Conservation (phyloP, 2,329 filamentous ascomycete genomes). For the Fusarium duplospermum region DNA sequence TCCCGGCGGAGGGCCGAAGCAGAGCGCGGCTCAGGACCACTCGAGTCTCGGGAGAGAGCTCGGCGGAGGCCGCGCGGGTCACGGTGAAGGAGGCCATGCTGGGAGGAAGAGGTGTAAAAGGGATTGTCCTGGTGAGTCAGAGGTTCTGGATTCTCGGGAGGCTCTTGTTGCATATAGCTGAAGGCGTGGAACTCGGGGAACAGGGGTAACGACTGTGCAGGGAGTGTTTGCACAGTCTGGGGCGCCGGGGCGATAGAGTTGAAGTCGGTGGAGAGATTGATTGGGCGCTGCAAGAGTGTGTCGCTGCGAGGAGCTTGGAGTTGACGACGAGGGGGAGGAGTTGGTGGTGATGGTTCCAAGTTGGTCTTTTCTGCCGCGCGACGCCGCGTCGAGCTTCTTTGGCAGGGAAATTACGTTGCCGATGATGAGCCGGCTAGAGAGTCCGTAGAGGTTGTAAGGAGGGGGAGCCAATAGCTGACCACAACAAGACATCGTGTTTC, state of each 20-base stretch:
- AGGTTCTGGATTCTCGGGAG: constrained; percentile 58
- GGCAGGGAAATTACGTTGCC: constrained; percentile 32
- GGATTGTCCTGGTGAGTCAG: constrained; percentile 53
- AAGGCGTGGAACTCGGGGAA: constrained; percentile 50
- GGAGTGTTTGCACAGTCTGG: constrained; percentile 63
- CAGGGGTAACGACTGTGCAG: constrained; percentile 62
- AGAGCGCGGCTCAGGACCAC: constrained; percentile 53
- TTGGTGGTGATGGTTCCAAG: constrained; percentile 34
- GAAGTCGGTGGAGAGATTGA: constrained; percentile 1
- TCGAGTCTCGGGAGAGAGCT: constrained; percentile 48
- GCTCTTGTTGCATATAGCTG: constrained; percentile 75
- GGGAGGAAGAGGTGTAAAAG: constrained; percentile 52
- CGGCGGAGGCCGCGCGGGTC: constrained; percentile 54
- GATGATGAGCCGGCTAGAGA: constrained; percentile 44
- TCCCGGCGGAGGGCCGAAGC: constrained; percentile 43
- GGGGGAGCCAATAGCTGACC: constrained; percentile 25
- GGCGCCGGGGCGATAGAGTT: constrained; percentile 20
- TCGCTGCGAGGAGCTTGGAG: constrained; percentile 30
- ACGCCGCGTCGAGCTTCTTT: constrained; percentile 34
- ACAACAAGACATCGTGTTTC: constrained; percentile 30
- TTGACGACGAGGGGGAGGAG: constrained; percentile 28
- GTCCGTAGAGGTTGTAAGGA: constrained; percentile 5
- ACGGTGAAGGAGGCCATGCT: constrained; percentile 68
- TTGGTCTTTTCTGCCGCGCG: constrained; percentile 40
- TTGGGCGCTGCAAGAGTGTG: constrained; percentile 24